Evolutionary conservation across 495 filamentous ascomycete species (phyloP).

Genomic region (Parathielavia hyrcaniae): DNA sequence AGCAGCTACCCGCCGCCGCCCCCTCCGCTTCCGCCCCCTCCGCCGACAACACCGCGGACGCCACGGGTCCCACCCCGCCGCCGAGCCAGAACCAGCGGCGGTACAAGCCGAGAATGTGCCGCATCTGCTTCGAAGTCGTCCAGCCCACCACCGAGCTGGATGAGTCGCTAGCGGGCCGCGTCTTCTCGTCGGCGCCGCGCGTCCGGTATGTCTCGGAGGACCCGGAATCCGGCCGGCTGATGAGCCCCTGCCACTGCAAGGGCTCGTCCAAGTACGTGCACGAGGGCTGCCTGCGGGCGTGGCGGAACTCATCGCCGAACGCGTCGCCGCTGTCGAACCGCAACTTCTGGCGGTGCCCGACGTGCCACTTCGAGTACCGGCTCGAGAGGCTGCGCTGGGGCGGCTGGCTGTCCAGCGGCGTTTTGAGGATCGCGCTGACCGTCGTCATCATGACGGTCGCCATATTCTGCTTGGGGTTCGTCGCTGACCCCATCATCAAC

Average conservation of each 20-base stretch:
- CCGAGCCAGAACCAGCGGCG: slow-evolving; percentile 36
- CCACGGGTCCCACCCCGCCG: slow-evolving; percentile 23
- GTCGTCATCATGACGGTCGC: slow-evolving; percentile 59
- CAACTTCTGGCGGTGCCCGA: slow-evolving; percentile 83
- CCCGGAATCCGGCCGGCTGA: slow-evolving; percentile 69
- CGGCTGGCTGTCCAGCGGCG: slow-evolving; percentile 62
- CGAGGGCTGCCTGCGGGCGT: slow-evolving; percentile 82
- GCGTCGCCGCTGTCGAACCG: slow-evolving; percentile 60
- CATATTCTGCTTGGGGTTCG: slow-evolving; percentile 76
- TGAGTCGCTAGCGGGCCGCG: slow-evolving; percentile 52
- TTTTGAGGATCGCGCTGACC: slow-evolving; percentile 60
- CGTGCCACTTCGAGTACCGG: slow-evolving; percentile 78
- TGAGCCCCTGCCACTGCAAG: slow-evolving; percentile 89
- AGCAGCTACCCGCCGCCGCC: slow-evolving; percentile 3
- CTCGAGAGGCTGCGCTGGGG: slow-evolving; percentile 73
- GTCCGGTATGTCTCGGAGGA: slow-evolving; percentile 71
- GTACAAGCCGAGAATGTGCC: slow-evolving; percentile 70
- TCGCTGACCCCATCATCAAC: slow-evolving; percentile 89
- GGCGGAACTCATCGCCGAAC: slow-evolving; percentile 72
- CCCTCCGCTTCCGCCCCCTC: slow-evolving; percentile 1
- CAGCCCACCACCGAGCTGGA: slow-evolving; percentile 66
- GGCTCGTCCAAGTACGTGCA: slow-evolving; percentile 91
- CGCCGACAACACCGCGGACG: slow-evolving; percentile 3
- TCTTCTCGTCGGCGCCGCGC: slow-evolving; percentile 56
- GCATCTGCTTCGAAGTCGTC: slow-evolving; percentile 87